Evolutionary conservation across 768 basidiomycete genomes (phyloP).

Genomic region (Lentinula raphanica): DNA sequence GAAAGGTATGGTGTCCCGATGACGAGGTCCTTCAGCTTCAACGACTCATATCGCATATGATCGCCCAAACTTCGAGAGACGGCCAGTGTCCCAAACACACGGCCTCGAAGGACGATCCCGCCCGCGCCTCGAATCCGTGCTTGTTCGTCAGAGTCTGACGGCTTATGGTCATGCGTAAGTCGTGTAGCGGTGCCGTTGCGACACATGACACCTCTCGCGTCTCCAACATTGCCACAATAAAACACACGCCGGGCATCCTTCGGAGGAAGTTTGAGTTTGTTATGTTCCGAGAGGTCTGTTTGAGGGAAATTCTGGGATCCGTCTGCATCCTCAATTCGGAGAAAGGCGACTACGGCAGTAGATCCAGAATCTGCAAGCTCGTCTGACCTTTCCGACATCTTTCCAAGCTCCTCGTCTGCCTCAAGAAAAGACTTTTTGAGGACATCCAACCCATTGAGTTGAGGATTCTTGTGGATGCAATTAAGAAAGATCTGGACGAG

Average conservation of each 20-base stretch:
- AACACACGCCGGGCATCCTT: conserved; percentile 48
- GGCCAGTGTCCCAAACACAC: conserved; percentile 75
- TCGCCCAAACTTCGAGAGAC: conserved; percentile 78
- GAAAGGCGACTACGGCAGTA: conserved; percentile 93
- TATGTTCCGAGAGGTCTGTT: conserved; percentile 30
- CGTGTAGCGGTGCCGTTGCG: conserved; percentile 65
- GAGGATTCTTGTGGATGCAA: conserved; percentile 53
- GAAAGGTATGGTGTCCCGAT: conserved; percentile 79
- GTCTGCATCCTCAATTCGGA: conserved; percentile 81
- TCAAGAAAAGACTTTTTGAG: conserved; percentile 93
- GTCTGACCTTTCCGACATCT: conserved; percentile 78
- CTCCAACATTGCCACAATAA: conserved; percentile 76
- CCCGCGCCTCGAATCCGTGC: conserved; percentile 77
- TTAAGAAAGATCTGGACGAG: conserved; percentile 2
- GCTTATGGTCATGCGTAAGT: conserved; percentile 80
- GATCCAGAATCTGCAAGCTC: conserved; percentile 95
- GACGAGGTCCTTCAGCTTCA: conserved; percentile 83
- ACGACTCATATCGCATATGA: conserved; percentile 18
- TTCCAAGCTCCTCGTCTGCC: conserved; percentile 80
- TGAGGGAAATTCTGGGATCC: conserved; percentile 62
- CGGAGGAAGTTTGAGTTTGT: conserved; percentile 29
- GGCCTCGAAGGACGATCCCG: conserved; percentile 78
- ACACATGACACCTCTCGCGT: conserved; percentile 70
- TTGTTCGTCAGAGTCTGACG: conserved; percentile 70
- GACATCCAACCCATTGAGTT: conserved; percentile 70